phyloP scores from a whole-genome alignment of 2,329 filamentous ascomycete genomes.

The Phyllosticta citribraziliensis region DNA sequence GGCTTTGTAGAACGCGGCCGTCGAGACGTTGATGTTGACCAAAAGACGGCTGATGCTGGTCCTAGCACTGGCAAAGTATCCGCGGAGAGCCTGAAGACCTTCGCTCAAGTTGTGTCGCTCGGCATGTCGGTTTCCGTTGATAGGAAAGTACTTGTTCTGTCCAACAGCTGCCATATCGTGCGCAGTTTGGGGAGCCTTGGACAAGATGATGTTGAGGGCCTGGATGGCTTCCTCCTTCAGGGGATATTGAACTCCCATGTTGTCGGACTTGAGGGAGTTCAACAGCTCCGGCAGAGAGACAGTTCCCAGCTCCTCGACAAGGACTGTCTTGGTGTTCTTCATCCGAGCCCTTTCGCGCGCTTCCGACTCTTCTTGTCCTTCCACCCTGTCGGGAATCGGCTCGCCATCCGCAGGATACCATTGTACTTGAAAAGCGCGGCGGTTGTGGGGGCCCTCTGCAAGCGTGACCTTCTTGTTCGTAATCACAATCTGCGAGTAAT shows the following conservation, averaged over 20 bases:
- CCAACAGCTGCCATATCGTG: conserved; percentile 37
- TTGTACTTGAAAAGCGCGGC: conserved; percentile 16
- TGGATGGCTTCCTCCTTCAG: conserved; percentile 44
- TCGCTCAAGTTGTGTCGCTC: conserved; percentile 35
- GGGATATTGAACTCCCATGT: conserved; percentile 27
- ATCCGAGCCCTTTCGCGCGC: conserved; percentile 13
- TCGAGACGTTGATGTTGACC: conserved; percentile 54
- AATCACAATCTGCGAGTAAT: conserved; percentile 26
- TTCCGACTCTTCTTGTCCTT: conserved; percentile 13
- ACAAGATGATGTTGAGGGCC: conserved; percentile 49
- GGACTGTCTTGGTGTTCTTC: conserved; percentile 15
- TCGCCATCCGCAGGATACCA: conserved; percentile 21
- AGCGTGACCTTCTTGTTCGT: conserved; percentile 19
- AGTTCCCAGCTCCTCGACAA: conserved; percentile 17
- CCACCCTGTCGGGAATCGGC: conserved; percentile 14
- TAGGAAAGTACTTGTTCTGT: conserved; percentile 37
- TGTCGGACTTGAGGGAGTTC: conserved; percentile 32
- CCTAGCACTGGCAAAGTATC: conserved; percentile 53
- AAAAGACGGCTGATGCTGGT: conserved; percentile 48
- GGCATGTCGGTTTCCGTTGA: conserved; percentile 35
- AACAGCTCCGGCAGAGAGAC: conserved; percentile 31
- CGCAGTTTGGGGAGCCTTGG: conserved; percentile 36
- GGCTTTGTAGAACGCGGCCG: conserved; percentile 47
- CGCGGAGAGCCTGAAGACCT: conserved; percentile 48
- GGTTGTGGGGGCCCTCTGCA: conserved; percentile 6